A percentile compares a stretch with the other conserved stretches of the same genome.
Conservation (phyloP, 768 basidiomycete genomes). For the Mrakia gelida region DNA sequence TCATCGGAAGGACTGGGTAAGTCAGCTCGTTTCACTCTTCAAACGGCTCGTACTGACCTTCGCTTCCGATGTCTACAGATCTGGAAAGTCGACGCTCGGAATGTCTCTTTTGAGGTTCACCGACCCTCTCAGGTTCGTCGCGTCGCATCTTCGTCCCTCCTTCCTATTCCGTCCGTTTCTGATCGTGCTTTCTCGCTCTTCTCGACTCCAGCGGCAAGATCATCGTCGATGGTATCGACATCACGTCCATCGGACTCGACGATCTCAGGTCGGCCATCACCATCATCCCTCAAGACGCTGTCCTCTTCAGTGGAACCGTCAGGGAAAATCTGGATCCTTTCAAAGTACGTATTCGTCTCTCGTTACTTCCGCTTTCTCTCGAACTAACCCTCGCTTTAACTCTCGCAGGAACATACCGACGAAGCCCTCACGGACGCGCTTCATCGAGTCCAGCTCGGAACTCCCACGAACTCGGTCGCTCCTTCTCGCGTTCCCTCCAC, state of each 20-base stretch:
- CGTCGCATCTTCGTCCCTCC: background rate
- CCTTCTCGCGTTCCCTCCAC: conserved; percentile 21
- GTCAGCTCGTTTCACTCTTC: background rate
- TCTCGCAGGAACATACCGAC: conserved; percentile 63
- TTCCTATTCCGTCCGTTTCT: background rate
- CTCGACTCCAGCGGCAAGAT: conserved; percentile 58
- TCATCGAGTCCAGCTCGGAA: conserved; percentile 66
- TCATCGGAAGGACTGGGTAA: conserved; percentile 28
- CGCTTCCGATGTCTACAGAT: conserved; percentile 47
- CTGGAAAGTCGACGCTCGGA: conserved; percentile 62
- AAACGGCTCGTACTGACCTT: background rate
- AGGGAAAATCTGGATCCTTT: conserved; percentile 48
- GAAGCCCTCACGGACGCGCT: conserved; percentile 75
- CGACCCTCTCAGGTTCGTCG: conserved; percentile 53
- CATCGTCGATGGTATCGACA: conserved; percentile 81
- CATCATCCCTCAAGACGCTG: conserved; percentile 48
- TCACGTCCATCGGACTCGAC: conserved; percentile 75
- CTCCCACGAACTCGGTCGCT: background rate
- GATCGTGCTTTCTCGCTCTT: background rate
- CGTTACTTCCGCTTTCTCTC: background rate
- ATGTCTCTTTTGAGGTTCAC: conserved; percentile 82
- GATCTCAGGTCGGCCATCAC: conserved; percentile 63
- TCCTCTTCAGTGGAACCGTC: conserved; percentile 56
- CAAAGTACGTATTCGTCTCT: background rate
- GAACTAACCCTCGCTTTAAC: no score